A percentile compares a stretch with the other conserved stretches of the same genome.
phyloP scores from a whole-genome alignment of 2,329 filamentous ascomycete species.

The Penicillium polonicum region DNA sequence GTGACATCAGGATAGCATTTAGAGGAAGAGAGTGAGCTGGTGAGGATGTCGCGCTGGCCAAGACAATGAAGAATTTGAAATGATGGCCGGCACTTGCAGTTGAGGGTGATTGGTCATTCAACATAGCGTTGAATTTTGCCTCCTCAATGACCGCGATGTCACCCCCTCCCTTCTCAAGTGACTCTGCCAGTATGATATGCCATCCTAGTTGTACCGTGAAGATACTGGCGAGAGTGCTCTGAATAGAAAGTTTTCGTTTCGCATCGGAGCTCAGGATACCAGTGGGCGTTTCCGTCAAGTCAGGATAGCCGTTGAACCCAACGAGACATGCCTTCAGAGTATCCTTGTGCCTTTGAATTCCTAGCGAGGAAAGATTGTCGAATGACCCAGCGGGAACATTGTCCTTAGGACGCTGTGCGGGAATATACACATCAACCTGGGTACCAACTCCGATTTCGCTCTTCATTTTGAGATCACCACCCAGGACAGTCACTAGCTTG shows the following conservation, averaged over 20 bases:
- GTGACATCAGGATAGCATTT: constrained; percentile 26
- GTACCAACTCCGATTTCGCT: constrained; percentile 38
- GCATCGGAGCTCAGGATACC: constrained; percentile 27
- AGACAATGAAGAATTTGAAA: constrained; percentile 25
- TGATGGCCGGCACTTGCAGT: background rate
- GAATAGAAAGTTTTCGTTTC: constrained; percentile 31
- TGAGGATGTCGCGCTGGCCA: constrained; percentile 12
- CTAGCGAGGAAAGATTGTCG: background rate
- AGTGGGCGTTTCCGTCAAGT: constrained; percentile 22
- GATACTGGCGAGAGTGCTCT: constrained; percentile 26
- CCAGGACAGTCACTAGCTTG: constrained; percentile 55
- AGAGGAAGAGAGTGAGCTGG: background rate
- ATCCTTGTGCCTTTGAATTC: background rate
- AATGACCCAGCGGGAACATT: no score
- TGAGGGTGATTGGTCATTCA: constrained; percentile 7
- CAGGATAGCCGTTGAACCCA: constrained; percentile 27
- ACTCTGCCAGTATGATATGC: constrained; percentile 27
- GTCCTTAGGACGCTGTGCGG: constrained; percentile 14
- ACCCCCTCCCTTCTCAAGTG: constrained; percentile 21
- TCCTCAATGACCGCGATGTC: constrained; percentile 33
- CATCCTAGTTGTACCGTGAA: constrained; percentile 26
- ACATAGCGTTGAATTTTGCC: constrained; percentile 19
- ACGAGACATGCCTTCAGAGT: constrained; percentile 27
- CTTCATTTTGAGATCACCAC: constrained; percentile 56
- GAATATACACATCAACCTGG: constrained; percentile 31